A percentile compares a stretch with the other conserved stretches of the same genome.
These are phyloP conservation scores for Tetrapyrgos nigripes DNA, from an alignment of 1,284 basidiomycete genomes.

Conservation along the genomic window DNA sequence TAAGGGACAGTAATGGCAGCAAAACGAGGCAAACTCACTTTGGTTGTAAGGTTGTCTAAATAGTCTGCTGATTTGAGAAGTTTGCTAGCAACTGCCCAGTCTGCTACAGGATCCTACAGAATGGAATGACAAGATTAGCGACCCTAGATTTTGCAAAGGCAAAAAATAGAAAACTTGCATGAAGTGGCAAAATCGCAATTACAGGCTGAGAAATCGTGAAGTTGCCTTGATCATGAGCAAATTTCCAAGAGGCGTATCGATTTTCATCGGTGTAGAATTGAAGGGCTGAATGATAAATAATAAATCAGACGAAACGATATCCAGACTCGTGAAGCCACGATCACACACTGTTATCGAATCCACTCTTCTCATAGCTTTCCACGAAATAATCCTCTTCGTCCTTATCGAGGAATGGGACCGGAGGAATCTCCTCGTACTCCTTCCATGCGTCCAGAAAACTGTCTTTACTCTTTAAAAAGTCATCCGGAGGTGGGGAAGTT, in stretches of 20 bases:
- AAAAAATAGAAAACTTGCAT: constrained; percentile 40
- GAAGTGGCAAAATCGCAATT: constrained; percentile 59
- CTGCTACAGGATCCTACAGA: constrained; percentile 65
- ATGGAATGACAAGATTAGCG: not conserved
- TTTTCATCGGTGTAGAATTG: constrained; percentile 67
- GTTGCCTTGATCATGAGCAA: constrained; percentile 60
- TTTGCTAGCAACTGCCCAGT: constrained; percentile 55
- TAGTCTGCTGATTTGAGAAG: constrained; percentile 50
- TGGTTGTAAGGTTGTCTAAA: constrained; percentile 56
- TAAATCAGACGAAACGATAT: not conserved
- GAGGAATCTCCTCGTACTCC: constrained; percentile 55
- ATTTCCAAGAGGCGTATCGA: constrained; percentile 54
- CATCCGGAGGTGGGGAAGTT: constrained; percentile 57
- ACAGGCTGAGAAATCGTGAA: constrained; percentile 62
- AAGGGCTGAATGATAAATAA: constrained; percentile 45
- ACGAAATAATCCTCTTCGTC: constrained; percentile 74
- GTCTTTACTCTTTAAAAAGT: constrained; percentile 54
- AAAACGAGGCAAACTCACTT: constrained; percentile 50
- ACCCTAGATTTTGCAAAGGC: not conserved
- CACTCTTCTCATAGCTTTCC: constrained; percentile 59
- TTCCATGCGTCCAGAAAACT: constrained; percentile 60
- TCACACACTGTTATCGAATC: constrained; percentile 64
- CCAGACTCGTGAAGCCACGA: not conserved
- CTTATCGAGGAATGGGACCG: constrained; percentile 60
- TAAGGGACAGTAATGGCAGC: no score